phyloP scores from a whole-genome alignment of 2,329 filamentous ascomycete species.

The Xylariaceae sp. region DNA sequence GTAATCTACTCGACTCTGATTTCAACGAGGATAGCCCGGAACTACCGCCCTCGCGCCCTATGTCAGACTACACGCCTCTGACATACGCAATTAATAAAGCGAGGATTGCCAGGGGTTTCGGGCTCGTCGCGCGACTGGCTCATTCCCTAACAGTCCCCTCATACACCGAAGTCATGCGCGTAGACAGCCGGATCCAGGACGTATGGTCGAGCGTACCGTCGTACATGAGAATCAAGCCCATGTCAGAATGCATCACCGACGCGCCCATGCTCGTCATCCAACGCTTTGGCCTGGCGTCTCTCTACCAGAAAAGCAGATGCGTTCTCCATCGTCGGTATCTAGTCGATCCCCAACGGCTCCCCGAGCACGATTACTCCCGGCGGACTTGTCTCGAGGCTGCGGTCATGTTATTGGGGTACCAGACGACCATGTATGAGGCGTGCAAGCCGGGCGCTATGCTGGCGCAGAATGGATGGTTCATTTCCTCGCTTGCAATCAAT shows the following conservation, averaged over 20 bases:
- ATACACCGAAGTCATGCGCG: conserved; percentile 48
- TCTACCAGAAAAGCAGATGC: conserved; percentile 55
- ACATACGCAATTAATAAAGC: conserved; percentile 55
- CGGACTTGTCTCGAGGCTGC: conserved; percentile 50
- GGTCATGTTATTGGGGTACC: conserved; percentile 46
- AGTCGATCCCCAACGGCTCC: conserved; percentile 38
- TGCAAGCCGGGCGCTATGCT: conserved; percentile 54
- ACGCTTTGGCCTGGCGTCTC: conserved; percentile 49
- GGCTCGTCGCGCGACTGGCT: conserved; percentile 47
- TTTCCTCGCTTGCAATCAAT: conserved; percentile 55
- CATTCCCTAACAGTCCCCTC: conserved; percentile 47
- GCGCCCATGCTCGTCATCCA: conserved; percentile 48
- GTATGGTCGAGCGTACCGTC: conserved; percentile 45
- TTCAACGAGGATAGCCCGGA: conserved; percentile 54
- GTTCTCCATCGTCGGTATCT: conserved; percentile 56
- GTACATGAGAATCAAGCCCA: conserved; percentile 47
- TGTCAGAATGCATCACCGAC: conserved; percentile 50
- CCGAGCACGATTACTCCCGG: conserved; percentile 52
- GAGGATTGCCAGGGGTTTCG: conserved; percentile 46
- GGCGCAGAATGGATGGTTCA: conserved; percentile 53
- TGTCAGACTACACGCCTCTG: conserved; percentile 58
- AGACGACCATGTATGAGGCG: conserved; percentile 46
- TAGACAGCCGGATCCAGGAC: conserved; percentile 46
- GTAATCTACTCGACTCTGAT: conserved; percentile 64
- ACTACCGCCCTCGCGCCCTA: conserved; percentile 55